phyloP scores from a whole-genome alignment of 345 rosid genomes.

The Salix viminalis region DNA sequence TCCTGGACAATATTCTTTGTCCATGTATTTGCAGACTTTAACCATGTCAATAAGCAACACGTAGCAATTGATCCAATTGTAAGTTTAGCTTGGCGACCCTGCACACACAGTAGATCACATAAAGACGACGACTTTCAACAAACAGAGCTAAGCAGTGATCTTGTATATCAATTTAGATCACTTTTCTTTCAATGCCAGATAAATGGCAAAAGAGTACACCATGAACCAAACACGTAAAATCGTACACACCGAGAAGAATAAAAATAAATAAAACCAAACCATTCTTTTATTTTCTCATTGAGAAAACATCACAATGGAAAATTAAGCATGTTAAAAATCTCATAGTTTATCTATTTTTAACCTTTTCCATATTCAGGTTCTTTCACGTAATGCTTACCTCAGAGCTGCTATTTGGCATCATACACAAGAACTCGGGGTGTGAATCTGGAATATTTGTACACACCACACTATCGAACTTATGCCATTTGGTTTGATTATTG shows the following conservation, averaged over 20 bases:
- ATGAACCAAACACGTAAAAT: neutral
- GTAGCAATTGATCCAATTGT: conserved; percentile 42
- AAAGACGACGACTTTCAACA: neutral
- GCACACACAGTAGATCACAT: conserved; percentile 34
- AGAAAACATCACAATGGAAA: neutral
- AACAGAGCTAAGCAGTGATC: neutral
- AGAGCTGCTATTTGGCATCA: conserved; percentile 17
- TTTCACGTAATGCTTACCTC: conserved; percentile 36
- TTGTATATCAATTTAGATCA: neutral
- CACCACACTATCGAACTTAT: conserved; percentile 11
- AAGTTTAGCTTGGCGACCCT: conserved; percentile 41
- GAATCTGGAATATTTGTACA: conserved; percentile 17
- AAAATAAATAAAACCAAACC: neutral
- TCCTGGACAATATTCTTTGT: conserved; percentile 35
- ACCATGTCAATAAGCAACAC: conserved; percentile 37
- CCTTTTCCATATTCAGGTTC: conserved; percentile 11
- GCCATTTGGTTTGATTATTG: conserved; percentile 25
- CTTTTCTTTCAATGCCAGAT: neutral
- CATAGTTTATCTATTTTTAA: neutral
- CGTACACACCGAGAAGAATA: neutral
- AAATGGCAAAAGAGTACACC: neutral
- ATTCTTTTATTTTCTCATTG: neutral
- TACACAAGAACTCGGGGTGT: conserved; percentile 16
- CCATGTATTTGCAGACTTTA: conserved; percentile 25
- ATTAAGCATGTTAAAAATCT: neutral